phyloP scores from a whole-genome alignment of 2,329 filamentous ascomycete species.

The Neonectria faginata region DNA sequence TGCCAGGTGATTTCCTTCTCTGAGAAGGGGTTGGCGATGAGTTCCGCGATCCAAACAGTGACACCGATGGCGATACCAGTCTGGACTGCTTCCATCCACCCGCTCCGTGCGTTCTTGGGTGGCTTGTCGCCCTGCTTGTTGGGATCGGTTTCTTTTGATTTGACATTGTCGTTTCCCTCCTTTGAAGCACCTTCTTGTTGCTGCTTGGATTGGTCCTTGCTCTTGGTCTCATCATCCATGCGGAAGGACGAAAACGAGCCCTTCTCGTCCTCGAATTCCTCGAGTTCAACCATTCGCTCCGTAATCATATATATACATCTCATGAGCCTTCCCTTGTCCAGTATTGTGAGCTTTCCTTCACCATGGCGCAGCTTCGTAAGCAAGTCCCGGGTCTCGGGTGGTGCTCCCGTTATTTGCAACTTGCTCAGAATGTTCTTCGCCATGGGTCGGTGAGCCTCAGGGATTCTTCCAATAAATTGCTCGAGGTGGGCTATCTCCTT shows the following conservation, averaged over 20 bases:
- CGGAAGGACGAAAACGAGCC: conserved; percentile 32
- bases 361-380: conserved; percentile 64
- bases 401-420: conserved; percentile 77
- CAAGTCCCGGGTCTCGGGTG: conserved; percentile 72
- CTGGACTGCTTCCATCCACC: conserved; percentile 51
- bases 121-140: conserved; percentile 52
- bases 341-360: conserved; percentile 64
- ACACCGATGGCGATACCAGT: conserved; percentile 61
- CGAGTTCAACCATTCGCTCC: conserved; percentile 51
- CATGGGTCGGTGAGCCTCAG: conserved; percentile 69
- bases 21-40: conserved; percentile 55
- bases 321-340: conserved; percentile 54
- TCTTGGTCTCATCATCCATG: conserved; percentile 36
- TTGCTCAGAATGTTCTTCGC: conserved; percentile 70
- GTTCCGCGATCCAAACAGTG: conserved; percentile 62
- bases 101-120: conserved; percentile 50
- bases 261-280: conserved; percentile 39
- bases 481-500: conserved; percentile 66
- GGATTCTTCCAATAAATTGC: conserved; percentile 71
- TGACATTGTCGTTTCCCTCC: conserved; percentile 36
- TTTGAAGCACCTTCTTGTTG: conserved; percentile 33
- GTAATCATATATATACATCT: conserved; percentile 53
- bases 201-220: conserved; percentile 31
- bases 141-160: conserved; percentile 42
- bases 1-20: conserved; percentile 93